Conservation (phyloP, 192 early-diverging fungal species). For the Mortierella hygrophila region DNA sequence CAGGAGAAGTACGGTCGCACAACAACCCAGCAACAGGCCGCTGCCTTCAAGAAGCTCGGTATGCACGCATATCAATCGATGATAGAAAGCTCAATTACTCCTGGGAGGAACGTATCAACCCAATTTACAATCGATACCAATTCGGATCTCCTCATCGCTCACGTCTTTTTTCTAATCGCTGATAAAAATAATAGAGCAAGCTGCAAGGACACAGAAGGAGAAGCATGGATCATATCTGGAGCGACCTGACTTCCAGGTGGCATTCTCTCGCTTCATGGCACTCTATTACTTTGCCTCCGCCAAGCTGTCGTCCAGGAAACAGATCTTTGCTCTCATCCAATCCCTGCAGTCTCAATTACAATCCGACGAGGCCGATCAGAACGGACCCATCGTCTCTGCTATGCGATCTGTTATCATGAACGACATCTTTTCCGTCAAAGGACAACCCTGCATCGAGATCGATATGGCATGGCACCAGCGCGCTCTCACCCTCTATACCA, state of each 20-base stretch:
- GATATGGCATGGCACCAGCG: conserved; percentile 60
- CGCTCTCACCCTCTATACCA: conserved; percentile 58
- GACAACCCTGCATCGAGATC: conserved; percentile 26
- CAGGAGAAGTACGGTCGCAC: conserved; percentile 49
- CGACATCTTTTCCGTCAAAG: conserved; percentile 22
- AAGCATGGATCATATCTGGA: conserved; percentile 25
- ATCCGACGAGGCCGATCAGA: conserved; percentile 32
- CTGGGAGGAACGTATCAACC: neutral
- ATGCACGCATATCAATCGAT: conserved; percentile 15
- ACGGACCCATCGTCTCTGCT: conserved; percentile 32
- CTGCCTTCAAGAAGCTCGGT: conserved; percentile 54
- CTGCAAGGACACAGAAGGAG: conserved; percentile 39
- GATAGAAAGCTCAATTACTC: neutral
- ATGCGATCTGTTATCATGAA: conserved; percentile 42
- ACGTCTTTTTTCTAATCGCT: neutral
- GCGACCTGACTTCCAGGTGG: conserved; percentile 40
- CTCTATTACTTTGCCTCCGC: conserved; percentile 42
- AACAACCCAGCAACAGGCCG: conserved; percentile 47
- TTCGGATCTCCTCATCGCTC: neutral
- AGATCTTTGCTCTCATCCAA: conserved; percentile 45
- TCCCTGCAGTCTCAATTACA: conserved; percentile 40
- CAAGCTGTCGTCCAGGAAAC: conserved; percentile 51
- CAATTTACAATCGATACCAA: neutral
- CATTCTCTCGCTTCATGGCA: conserved; percentile 46
- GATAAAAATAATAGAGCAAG: conserved; percentile 28